These are phyloP conservation scores for Hanseniaspora taiwanica DNA, from an alignment of 805 yeast species.

Conservation along the genomic window DNA sequence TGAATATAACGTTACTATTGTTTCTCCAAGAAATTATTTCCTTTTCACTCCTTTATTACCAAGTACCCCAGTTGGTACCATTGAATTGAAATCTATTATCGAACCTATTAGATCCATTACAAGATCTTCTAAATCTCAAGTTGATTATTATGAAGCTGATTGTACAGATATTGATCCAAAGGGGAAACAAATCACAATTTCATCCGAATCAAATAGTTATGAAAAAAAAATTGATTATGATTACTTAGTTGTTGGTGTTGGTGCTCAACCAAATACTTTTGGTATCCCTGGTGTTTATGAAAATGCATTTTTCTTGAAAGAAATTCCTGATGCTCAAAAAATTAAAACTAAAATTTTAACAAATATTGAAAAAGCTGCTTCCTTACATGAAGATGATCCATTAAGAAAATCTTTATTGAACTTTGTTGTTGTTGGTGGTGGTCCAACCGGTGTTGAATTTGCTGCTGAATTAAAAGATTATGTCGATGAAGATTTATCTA, in stretches of 20 bases:
- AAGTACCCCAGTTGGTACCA: slow-evolving; percentile 88
- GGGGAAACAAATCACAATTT: slow-evolving; percentile 48
- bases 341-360: slow-evolving; percentile 76
- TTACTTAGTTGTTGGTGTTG: slow-evolving; percentile 82
- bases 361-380: slow-evolving; percentile 76
- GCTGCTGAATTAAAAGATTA: slow-evolving; percentile 95
- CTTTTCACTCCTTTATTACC: slow-evolving; percentile 93
- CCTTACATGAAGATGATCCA: slow-evolving; percentile 55
- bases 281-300: slow-evolving; percentile 92
- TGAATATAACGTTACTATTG: slow-evolving; percentile 75
- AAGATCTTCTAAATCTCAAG: slow-evolving; percentile 66
- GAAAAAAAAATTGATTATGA: slow-evolving; percentile 50
- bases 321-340: slow-evolving; percentile 74
- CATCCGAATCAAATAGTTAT: slow-evolving; percentile 35
- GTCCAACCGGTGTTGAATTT: slow-evolving; percentile 96
- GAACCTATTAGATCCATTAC: slow-evolving; percentile 87
- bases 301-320: slow-evolving; percentile 79
- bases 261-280: slow-evolving; percentile 89
- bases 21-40: slow-evolving; percentile 91
- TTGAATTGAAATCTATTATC: slow-evolving; percentile 79
- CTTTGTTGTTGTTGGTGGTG: slow-evolving; percentile 94
- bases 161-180: slow-evolving; percentile 72
- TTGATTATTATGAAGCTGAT: slow-evolving; percentile 77
- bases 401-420: slow-evolving; percentile 77
- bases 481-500: slow-evolving; percentile 76